Conservation (phyloP, 2,329 filamentous ascomycete species). For the Diaporthe aspalathi region DNA sequence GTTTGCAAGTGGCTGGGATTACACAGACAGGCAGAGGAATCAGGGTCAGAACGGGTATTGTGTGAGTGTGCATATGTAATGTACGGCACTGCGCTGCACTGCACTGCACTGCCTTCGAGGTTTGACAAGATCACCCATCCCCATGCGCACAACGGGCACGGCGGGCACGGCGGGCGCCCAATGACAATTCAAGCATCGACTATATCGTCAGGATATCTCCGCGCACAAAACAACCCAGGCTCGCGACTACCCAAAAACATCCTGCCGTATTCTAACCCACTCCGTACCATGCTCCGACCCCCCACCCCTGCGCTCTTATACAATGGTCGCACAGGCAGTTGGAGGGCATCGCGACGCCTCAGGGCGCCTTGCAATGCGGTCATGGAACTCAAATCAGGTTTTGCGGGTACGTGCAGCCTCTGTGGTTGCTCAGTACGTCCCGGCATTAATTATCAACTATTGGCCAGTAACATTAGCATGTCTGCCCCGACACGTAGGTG, state of each 20-base stretch:
- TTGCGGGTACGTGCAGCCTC: not conserved
- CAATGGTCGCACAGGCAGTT: not conserved
- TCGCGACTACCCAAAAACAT: constrained; percentile 28
- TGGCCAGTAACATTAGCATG: constrained; percentile 22
- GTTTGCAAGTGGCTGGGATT: not conserved
- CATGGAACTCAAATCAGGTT: constrained; percentile 6
- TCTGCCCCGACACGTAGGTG: not conserved
- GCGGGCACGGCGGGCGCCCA: not conserved
- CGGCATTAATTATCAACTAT: constrained; percentile 37
- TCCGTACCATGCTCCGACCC: not conserved
- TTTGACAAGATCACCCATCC: constrained; percentile 2
- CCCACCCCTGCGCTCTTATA: not conserved
- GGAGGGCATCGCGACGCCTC: not conserved
- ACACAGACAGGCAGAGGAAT: not conserved
- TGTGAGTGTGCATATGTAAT: not conserved
- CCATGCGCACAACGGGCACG: not conserved
- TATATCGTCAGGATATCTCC: constrained; percentile 33
- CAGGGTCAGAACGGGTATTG: not conserved
- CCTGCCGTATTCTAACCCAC: constrained; percentile 7
- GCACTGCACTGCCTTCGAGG: constrained; percentile 1
- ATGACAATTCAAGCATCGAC: constrained; percentile 28
- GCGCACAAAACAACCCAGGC: constrained; percentile 29
- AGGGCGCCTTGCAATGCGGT: not conserved
- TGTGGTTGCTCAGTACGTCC: constrained; percentile 30
- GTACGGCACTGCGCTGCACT: too few relatives aligned